Evolutionary conservation across 2,329 filamentous ascomycete species (phyloP).

Genomic region (Stagonosporopsis tanaceti): DNA sequence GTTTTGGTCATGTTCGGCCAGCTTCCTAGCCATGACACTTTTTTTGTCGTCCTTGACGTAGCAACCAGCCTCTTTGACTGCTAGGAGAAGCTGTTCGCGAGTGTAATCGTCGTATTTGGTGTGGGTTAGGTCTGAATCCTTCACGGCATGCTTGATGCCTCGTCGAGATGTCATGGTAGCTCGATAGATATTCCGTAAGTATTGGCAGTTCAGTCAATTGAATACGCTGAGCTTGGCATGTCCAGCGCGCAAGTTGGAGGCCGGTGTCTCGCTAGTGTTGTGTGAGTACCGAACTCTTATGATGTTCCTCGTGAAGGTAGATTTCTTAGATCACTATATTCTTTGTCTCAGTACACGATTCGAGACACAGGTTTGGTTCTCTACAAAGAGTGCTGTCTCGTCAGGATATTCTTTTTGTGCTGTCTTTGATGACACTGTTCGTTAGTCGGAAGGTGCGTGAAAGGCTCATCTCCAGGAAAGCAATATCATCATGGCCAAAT

Average conservation of each 20-base stretch:
- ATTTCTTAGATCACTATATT: background rate
- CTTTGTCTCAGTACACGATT: conserved; percentile 2
- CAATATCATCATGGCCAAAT: background rate
- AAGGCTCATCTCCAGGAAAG: background rate
- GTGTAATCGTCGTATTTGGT: conserved; percentile 41
- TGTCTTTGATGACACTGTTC: conserved; percentile 5
- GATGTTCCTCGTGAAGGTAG: background rate
- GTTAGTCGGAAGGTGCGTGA: background rate
- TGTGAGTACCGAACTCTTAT: background rate
- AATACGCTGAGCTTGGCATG: background rate
- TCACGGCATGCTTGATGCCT: conserved; percentile 43
- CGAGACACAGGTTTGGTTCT: background rate
- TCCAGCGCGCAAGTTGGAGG: no score
- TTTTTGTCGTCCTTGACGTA: conserved; percentile 46
- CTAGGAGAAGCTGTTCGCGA: conserved; percentile 32
- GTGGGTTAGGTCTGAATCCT: conserved; percentile 35
- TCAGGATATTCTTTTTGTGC: background rate
- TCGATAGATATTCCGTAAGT: background rate
- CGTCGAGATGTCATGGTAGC: conserved; percentile 26
- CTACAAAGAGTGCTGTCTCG: background rate
- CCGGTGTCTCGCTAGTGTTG: background rate
- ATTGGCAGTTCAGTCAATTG: no score
- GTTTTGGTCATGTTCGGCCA: conserved; percentile 24
- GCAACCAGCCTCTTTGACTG: conserved; percentile 29
- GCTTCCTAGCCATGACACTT: conserved; percentile 32